Evolutionary conservation across 108 stramenopile genomes (phyloP).

Genomic region (Epipyxis sp.): DNA sequence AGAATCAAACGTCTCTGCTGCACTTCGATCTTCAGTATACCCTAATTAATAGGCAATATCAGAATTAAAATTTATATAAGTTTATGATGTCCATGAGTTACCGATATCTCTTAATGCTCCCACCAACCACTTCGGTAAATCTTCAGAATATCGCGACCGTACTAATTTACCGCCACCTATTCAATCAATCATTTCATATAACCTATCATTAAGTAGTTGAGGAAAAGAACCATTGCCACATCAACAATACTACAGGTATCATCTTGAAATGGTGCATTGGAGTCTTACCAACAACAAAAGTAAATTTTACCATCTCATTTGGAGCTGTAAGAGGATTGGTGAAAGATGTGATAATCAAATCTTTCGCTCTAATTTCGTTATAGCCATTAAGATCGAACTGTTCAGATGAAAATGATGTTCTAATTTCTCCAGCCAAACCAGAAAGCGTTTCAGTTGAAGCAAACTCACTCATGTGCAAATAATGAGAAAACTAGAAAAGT

Average conservation of each 20-base stretch:
- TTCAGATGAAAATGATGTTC: constrained; percentile 9
- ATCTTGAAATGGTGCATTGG: background rate
- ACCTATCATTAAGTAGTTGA: too few relatives aligned
- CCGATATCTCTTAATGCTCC: constrained; percentile 16
- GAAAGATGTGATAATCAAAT: constrained; percentile 10
- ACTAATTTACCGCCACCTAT: constrained; percentile 29
- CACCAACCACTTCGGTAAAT: constrained; percentile 23
- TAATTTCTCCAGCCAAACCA: constrained; percentile 22
- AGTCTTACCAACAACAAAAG: background rate
- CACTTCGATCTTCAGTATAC: constrained; percentile 5
- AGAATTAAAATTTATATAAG: too few relatives aligned
- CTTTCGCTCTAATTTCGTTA: constrained; percentile 10
- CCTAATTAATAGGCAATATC: too few relatives aligned
- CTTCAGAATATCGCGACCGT: constrained; percentile 27
- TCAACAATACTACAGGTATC: too few relatives aligned
- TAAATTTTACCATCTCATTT: constrained; percentile 13
- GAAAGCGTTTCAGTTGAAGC: too few relatives aligned
- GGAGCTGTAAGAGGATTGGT: constrained; percentile 3
- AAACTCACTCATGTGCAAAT: too few relatives aligned
- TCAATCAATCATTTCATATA: constrained; percentile 7
- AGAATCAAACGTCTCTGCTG: constrained; percentile 11
- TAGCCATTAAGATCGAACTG: constrained; percentile 27
- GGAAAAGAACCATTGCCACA: too few relatives aligned
- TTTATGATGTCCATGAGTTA: too few relatives aligned
- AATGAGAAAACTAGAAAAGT: too few relatives aligned